These are phyloP conservation scores for Diutina neorugosa DNA, from an alignment of 1,139 yeast species.

Conservation along the genomic window DNA sequence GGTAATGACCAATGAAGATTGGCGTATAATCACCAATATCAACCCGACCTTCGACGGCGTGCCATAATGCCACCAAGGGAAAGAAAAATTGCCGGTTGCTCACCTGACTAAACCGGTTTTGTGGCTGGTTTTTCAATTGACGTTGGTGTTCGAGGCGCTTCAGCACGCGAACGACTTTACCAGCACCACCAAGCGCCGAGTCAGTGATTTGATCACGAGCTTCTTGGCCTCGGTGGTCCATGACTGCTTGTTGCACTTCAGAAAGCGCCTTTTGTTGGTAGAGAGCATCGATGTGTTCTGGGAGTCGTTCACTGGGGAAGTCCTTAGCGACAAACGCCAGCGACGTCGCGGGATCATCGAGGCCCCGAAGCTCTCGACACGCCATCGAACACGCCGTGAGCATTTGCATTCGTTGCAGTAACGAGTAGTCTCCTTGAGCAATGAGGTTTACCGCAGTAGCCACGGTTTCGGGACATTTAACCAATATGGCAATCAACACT, in stretches of 20 bases:
- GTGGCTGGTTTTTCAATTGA: background rate
- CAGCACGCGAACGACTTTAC: background rate
- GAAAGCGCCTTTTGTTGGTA: background rate
- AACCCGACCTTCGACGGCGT: background rate
- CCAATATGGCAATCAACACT: background rate
- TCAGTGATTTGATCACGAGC: background rate
- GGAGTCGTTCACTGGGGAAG: background rate
- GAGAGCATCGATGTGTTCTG: background rate
- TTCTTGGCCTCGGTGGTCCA: background rate
- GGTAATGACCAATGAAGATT: background rate
- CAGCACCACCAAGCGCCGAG: background rate
- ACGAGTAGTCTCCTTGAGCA: background rate
- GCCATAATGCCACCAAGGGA: constrained; percentile 1
- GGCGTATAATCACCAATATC: background rate
- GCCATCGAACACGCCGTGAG: background rate
- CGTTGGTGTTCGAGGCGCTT: constrained; percentile 2
- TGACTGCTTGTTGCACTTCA: background rate
- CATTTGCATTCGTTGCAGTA: constrained; percentile 3
- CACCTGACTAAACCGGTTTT: background rate
- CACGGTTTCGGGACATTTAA: background rate
- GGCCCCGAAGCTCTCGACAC: background rate
- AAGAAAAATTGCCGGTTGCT: constrained; percentile 1
- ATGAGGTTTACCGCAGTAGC: background rate
- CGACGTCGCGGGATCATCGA: background rate
- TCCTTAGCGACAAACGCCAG: background rate